These are phyloP conservation scores for Sporobolomyces roseus DNA, from an alignment of 768 basidiomycete genomes.

Conservation along the genomic window DNA sequence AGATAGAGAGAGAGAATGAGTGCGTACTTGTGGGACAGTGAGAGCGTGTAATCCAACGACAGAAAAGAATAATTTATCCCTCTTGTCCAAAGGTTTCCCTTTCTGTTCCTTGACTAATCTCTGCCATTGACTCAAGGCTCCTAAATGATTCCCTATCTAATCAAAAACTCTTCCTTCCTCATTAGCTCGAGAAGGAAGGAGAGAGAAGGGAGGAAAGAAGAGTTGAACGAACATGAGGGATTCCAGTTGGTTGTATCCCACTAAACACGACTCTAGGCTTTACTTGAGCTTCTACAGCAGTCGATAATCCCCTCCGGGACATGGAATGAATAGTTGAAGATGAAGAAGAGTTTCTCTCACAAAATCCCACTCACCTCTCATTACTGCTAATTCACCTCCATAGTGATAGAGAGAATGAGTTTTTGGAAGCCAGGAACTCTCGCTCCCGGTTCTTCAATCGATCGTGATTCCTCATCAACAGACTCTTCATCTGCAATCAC, in stretches of 20 bases:
- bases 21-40: slow-evolving; percentile 69
- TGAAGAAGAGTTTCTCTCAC: not conserved
- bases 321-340: not conserved
- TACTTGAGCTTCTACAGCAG: too few species aligned
- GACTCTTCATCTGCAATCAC: slow-evolving; percentile 57
- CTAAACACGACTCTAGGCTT: slow-evolving; percentile 61
- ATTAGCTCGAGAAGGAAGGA: slow-evolving; percentile 2
- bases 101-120: slow-evolving; percentile 59
- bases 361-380: not conserved
- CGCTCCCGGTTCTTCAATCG: slow-evolving; percentile 80
- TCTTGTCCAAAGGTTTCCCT: slow-evolving; percentile 51
- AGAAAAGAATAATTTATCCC: slow-evolving; percentile 71
- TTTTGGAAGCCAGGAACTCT: slow-evolving; percentile 89
- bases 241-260: slow-evolving; percentile 89
- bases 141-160: slow-evolving; percentile 89
- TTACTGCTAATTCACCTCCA: not conserved
- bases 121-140: slow-evolving; percentile 86
- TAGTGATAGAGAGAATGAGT: slow-evolving; percentile 16
- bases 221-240: slow-evolving; percentile 64
- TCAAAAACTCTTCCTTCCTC: not conserved
- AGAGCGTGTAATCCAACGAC: slow-evolving; percentile 93
- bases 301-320: too few species aligned
- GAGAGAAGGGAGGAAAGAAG: slow-evolving; percentile 17
- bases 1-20: not conserved
- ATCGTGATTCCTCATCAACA: slow-evolving; percentile 60